Evolutionary conservation across 371 early-diverging fungal species (phyloP).

Genomic region (Mortierella sp.): DNA sequence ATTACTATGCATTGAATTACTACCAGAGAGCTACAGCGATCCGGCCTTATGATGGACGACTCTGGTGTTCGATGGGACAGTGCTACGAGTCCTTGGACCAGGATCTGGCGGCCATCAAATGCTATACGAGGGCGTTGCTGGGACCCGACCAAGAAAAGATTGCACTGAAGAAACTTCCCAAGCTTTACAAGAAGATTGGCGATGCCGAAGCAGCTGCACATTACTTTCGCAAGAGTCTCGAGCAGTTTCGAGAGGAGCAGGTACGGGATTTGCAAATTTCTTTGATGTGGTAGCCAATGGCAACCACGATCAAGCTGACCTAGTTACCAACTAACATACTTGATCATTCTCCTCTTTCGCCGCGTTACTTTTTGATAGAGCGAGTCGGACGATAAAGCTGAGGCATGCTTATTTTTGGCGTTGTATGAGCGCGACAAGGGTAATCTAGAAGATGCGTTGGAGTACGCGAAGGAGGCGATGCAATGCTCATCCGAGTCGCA

Average conservation of each 20-base stretch:
- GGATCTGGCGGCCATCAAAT: constrained; percentile 72
- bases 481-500: constrained; percentile 62
- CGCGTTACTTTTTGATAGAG: constrained; percentile 33
- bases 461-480: constrained; percentile 61
- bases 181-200: constrained; percentile 69
- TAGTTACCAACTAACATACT: neutral
- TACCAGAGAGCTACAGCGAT: constrained; percentile 85
- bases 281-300: neutral
- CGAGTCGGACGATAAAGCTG: constrained; percentile 68
- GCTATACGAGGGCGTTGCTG: constrained; percentile 76
- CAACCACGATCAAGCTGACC: no score
- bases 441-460: constrained; percentile 61
- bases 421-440: constrained; percentile 67
- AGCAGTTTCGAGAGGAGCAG: constrained; percentile 61
- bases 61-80: constrained; percentile 85
- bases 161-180: constrained; percentile 70
- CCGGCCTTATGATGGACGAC: constrained; percentile 83
- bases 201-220: constrained; percentile 67
- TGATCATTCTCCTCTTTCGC: neutral
- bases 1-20: constrained; percentile 88
- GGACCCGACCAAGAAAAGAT: constrained; percentile 67
- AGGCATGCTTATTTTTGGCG: constrained; percentile 74
- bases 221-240: constrained; percentile 69
- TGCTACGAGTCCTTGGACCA: constrained; percentile 73
- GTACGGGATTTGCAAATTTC: constrained; percentile 34